These are phyloP conservation scores for Golubevia pallescens DNA, from an alignment of 1,284 basidiomycete species.

Conservation along the genomic window DNA sequence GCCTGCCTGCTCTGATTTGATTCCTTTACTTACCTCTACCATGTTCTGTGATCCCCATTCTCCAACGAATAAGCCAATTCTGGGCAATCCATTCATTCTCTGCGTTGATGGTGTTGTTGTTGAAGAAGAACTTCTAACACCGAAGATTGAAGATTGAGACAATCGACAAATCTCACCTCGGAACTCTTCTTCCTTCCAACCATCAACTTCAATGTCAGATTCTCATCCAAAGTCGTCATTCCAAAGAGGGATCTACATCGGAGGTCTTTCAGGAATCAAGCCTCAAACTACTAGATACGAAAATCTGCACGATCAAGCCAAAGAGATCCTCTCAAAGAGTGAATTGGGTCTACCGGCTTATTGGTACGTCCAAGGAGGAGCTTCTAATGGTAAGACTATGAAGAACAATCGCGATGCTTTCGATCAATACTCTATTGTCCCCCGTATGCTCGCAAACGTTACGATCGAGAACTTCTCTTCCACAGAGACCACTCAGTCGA, in stretches of 20 bases:
- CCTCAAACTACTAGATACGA: slow-evolving; percentile 27
- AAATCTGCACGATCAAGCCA: slow-evolving; percentile 31
- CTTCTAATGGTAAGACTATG: slow-evolving; percentile 33
- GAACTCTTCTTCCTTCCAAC: too few relatives aligned
- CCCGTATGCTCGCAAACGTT: slow-evolving; percentile 31
- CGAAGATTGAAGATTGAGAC: too few relatives aligned
- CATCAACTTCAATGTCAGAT: not conserved
- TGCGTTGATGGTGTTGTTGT: too few relatives aligned
- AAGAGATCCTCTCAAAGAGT: slow-evolving; percentile 25
- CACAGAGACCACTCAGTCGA: slow-evolving; percentile 7
- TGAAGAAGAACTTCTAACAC: too few relatives aligned
- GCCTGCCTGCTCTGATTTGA: too few relatives aligned
- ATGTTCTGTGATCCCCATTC: too few relatives aligned
- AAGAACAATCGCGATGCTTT: slow-evolving; percentile 31
- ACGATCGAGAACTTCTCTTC: slow-evolving; percentile 23
- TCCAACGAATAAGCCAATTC: too few relatives aligned
- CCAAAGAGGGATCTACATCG: slow-evolving; percentile 40
- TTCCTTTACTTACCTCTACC: too few relatives aligned
- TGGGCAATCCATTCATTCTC: too few relatives aligned
- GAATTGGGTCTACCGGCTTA: slow-evolving; percentile 15
- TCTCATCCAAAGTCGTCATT: not conserved
- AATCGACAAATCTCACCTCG: too few relatives aligned
- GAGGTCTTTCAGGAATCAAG: slow-evolving; percentile 20
- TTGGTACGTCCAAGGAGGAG: slow-evolving; percentile 45
- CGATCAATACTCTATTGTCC: slow-evolving; percentile 21